Base-by-base conservation (phyloP, 2,329 filamentous ascomycete genomes). In the Emericellopsis cladophorae region DNA sequence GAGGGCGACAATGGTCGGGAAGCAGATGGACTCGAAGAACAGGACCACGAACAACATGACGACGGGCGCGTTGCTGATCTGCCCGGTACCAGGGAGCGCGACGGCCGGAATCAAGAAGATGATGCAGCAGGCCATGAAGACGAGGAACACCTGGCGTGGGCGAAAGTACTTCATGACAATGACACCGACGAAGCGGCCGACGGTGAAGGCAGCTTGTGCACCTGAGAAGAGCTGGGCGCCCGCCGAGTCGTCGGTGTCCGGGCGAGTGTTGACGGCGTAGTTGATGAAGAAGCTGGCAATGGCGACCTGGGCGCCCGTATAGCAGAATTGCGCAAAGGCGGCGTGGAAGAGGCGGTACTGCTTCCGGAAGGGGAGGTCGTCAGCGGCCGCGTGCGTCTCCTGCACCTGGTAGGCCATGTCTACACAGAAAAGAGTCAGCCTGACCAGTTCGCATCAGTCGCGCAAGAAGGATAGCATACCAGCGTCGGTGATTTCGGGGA, bases 1-100 rank as follows among this genome's bases (percentile, higher is more conserved):
- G 3, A 89, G 67, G 4, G 83, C 82, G 24, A 90, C 77, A 51
- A 90, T 87, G 15, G 83, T 88, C 0, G 84, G 84, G 66, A 89
- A 90, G 57, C 80, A 83, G 53, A 86, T 82, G 4, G 75, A 81
- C 60, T 86, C 84, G 59, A 89, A 89, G 65, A 89, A 87, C 21
- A 88, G 67, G 7, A 80, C 76, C 9, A 84, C 46, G 57, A 77
- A 84, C 24, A 87, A 70, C 67, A 86, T 77, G 5, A 68, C 63
- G 45, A 77, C 61, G 36, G 70, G 71, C 0, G 56, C 57, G 46
- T 67, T 63, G n/a, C 61, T 66, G 10, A 57, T 48, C 43, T 66
- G n/a, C 11, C 21, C 11, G 8, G 22, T 16, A 8, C 33, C 36
- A 22, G 40, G 40, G 7, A 42, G 58, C 1, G 67, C 67, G 47